Base-by-base conservation (phyloP, 192 early-diverging fungal species). In the Entomortierella lignicola region DNA sequence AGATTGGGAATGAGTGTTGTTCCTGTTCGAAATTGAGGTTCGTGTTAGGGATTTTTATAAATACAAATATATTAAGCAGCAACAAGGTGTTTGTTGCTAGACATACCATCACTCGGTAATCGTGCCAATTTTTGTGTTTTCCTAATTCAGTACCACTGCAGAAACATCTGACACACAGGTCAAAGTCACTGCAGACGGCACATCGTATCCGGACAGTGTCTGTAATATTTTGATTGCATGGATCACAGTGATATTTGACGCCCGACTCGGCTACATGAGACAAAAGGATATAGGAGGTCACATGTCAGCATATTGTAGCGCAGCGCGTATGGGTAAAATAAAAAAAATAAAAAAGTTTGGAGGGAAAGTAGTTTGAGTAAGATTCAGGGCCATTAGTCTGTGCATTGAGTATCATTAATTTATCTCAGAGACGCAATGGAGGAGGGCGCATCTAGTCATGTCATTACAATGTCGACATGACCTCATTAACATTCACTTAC, bases 111-210 rank as follows among this genome's bases (percentile, higher is more conserved):
- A 99, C 94, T 20, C 94, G 80, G 80, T 99, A 99, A 50, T 90
- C 81, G 66, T 99, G 98, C 84, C 87, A 86, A 54, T 90, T 91
- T 62, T 87, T 89, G 70, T 99, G 98, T 32, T 87, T 79, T 8
- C 90, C 91, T 5, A 91, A 69, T 85, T 98, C 96, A 43, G 84
- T 85, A 21, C 97, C 98, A 39, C 80, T 82, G 52, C 90, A 91
- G 81, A 99, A 99, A 72, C 98, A 99, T 8, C 90, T 89, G 54
- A 98, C 92, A 72, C 98, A 99, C 15, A 98, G 85, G 81, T 98
- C 95, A 80, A 98, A 94, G 82, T 98, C 95, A 63, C 88, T 74
- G 60, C 93, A 94, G 60, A 92, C 87, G 59, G 85, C 91, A 71
- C 94, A 99, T 58, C 91, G 89, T 66, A 99, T 93, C 54, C 94